A percentile compares a stretch with the other conserved stretches of the same genome.
Conservation (phyloP, 1,139 yeast species). For the Ogataea hybrid region DNA sequence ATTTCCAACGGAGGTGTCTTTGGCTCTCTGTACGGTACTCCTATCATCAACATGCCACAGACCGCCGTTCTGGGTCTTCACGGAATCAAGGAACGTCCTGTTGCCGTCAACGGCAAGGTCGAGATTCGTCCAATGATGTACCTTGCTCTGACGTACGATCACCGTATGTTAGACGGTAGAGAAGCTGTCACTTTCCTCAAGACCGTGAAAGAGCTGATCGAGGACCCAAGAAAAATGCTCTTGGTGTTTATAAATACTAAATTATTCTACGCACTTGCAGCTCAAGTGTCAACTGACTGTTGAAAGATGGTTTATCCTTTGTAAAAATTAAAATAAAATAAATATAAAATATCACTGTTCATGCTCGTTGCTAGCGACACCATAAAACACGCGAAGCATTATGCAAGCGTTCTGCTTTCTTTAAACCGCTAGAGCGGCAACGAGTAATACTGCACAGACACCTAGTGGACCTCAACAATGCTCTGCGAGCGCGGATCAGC, state of each 20-base stretch:
- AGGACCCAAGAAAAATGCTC: constrained; percentile 99
- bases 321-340: neutral
- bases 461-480: constrained; percentile 11
- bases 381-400: constrained; percentile 4
- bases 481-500: constrained; percentile 11
- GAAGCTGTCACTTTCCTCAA: constrained; percentile 98
- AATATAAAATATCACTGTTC: neutral
- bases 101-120: constrained; percentile 92
- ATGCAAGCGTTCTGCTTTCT: constrained; percentile 15
- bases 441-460: constrained; percentile 12
- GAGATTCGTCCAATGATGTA: constrained; percentile 99
- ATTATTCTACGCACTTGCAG: neutral
- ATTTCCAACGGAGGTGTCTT: constrained; percentile 99
- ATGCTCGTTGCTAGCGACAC: constrained; percentile 11
- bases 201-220: constrained; percentile 94
- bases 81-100: constrained; percentile 97
- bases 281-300: too few species aligned
- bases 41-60: constrained; percentile 97
- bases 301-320: neutral
- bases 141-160: constrained; percentile 97
- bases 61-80: constrained; percentile 97
- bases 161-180: constrained; percentile 97
- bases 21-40: constrained; percentile 97
- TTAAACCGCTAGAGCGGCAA: constrained; percentile 13
- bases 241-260: constrained; percentile 36